Evolutionary conservation across 164 flowering plant genomes (phyloP), one percentile per base, ranked within the genome.

Genomic region (Magnolia sinica): DNA sequence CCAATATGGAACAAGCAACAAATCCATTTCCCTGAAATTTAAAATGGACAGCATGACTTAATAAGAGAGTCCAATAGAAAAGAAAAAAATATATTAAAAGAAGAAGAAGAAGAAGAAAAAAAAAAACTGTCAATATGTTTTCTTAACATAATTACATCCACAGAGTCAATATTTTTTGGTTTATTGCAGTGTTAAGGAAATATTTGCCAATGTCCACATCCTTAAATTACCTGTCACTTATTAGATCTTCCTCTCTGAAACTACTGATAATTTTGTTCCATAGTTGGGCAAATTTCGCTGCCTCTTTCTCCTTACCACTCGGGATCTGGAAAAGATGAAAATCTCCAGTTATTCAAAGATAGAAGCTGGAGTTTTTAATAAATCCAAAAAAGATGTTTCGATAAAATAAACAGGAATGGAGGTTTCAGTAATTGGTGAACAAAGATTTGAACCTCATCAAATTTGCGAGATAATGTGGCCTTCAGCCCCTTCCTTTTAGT

Each of bases 1-100:
- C 92, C 98, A 92, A 80, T 96, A 96, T 58, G 99, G 98, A 74
- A 96, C 98, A 82, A 96, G 97, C 86, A 96, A 82, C 83, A 96
- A 84, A 78, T 96, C 90, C 98, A 85, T 96, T 83, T 96, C 99
- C 87, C 98, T 96, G 85, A 73, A 76, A 75, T 19, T 19, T 64
- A 0, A 64, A 64, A 19, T 20, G 22, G 23, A 19, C 8, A 19
- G 23, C 67, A 64, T 64, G 20, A 64, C 23, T 6, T 19, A 22
- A 64, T 64, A 64, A 64, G 4, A 19, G 67, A 64, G 67, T 8
- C 24, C 20, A 23, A 65, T 24, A 7, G 29, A 65, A 65, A 65
- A 65, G 22, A 23, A 65, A 65, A n/a, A n/a, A 20, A n/a, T 8
- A 11, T 11, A 65, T 65, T n/a, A 20, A n/a, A 65, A 23, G n/a